Evolutionary conservation across 2,329 filamentous ascomycete genomes (phyloP), one percentile per base, ranked within the genome.

Genomic region (Coleophoma eucalyptorum): DNA sequence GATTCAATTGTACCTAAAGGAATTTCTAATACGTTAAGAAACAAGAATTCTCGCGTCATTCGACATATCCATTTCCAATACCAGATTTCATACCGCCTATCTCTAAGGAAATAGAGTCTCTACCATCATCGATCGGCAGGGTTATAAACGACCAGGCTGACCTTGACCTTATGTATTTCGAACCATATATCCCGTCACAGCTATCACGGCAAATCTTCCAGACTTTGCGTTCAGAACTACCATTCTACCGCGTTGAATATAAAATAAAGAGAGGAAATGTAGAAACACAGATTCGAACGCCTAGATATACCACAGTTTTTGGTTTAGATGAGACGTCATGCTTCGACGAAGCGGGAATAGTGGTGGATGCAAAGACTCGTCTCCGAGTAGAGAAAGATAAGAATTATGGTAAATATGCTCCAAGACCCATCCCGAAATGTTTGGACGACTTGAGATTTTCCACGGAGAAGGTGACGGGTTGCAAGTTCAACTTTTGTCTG

Each of bases 201-300:
- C 72, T 81, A 11, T 74, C 81, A 18, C 73, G 75, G 3, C 72
- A 80, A 4, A 67, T 90, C 0, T 93, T 92, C 66, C 70, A 81
- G 13, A 90, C 90, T 61, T 75, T 93, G 2, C 80, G 89, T 1
- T 68, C 74, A n/a, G 78, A 87, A 53, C 69, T 93, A 1, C 86
- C 86, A 8, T 92, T 91, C 68, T 90, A 91, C 61, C 78, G 86
- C 48, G 87, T 91, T 4, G 77, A 83, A 58, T 91, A 91, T 61
- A 82, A 76, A 32, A 89, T 91, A 60, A 85, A 81, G 49, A 79
- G 89, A 7, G 81, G 81, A 3, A 77, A 80, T 1, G 67, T 79
- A 1, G 77, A 84, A 49, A 86, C 83, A 0, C 72, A 79, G 19
- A 83, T 92, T 63, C 68, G 67, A 40, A 82, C 76, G 5, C 77